phyloP scores from a whole-genome alignment of 75 land plant species.

The Ceratopteris richardii region DNA sequence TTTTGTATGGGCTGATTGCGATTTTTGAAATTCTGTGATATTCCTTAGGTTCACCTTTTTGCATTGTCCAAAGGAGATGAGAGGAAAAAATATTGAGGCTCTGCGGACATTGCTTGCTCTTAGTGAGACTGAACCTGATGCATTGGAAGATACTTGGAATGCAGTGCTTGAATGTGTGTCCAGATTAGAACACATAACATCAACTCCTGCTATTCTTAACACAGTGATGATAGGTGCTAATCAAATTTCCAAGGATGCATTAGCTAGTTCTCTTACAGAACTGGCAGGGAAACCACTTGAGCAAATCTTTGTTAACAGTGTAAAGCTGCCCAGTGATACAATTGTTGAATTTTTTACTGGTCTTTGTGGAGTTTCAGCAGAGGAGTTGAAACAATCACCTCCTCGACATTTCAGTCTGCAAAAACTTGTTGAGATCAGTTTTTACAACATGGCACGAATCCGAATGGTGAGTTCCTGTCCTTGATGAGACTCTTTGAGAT shows the following conservation, averaged over 20 bases:
- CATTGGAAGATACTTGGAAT: conserved; percentile 93
- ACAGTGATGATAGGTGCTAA: conserved; percentile 84
- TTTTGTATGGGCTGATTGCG: no score
- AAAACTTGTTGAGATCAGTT: conserved; percentile 95
- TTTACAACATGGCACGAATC: conserved; percentile 94
- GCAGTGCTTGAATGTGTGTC: conserved; percentile 93
- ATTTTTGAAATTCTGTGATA: no score
- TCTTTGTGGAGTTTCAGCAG: conserved; percentile 88
- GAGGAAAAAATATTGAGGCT: conserved; percentile 90
- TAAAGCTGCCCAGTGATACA: conserved; percentile 81
- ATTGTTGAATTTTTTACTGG: conserved; percentile 91
- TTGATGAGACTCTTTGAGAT: background rate
- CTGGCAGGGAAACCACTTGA: conserved; percentile 92
- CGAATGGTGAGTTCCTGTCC: conserved; percentile 49
- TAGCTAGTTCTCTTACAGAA: conserved; percentile 67
- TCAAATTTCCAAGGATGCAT: conserved; percentile 85
- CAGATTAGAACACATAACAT: conserved; percentile 79
- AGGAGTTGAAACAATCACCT: conserved; percentile 86
- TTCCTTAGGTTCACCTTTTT: conserved; percentile 71
- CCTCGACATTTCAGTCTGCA: conserved; percentile 96
- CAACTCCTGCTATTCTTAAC: conserved; percentile 62
- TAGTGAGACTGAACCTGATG: conserved; percentile 56
- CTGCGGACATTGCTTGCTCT: conserved; percentile 63
- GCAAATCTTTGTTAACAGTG: conserved; percentile 86
- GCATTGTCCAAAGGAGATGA: conserved; percentile 95